Percentiles rank a stretch among this genome's conserved stretches.
Conservation (phyloP, 1,284 basidiomycete species). For the Malassezia slooffiae region DNA sequence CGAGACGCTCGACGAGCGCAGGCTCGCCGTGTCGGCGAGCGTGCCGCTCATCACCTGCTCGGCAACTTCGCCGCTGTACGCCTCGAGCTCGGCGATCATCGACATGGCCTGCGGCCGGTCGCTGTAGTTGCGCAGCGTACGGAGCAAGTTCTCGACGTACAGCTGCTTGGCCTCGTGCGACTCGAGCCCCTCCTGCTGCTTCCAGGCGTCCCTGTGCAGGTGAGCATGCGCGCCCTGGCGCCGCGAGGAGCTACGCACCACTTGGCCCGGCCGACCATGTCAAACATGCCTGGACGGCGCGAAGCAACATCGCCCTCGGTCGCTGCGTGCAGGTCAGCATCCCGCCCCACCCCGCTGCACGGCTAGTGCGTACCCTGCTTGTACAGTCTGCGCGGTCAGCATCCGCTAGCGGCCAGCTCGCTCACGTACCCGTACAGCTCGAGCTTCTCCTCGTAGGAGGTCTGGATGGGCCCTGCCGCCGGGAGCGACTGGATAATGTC, state of each 20-base stretch:
- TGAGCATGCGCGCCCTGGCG: slow-evolving; percentile 1
- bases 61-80: slow-evolving; percentile 61
- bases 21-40: slow-evolving; percentile 17
- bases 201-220: slow-evolving; percentile 76
- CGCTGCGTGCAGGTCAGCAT: slow-evolving; percentile 51
- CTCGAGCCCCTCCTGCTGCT: slow-evolving; percentile 71
- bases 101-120: slow-evolving; percentile 66
- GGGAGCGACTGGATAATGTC: slow-evolving; percentile 81
- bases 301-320: slow-evolving; percentile 74
- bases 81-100: slow-evolving; percentile 70
- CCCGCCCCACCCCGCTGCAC: neutral
- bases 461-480: slow-evolving; percentile 89
- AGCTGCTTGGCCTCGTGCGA: slow-evolving; percentile 71
- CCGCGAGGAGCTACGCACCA: slow-evolving; percentile 56
- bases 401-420: slow-evolving; percentile 1
- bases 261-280: slow-evolving; percentile 86
- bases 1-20: slow-evolving; percentile 11
- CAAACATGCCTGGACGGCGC: slow-evolving; percentile 72
- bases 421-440: slow-evolving; percentile 68
- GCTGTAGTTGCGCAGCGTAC: slow-evolving; percentile 72
- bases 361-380: slow-evolving; percentile 36
- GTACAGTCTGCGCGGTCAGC: slow-evolving; percentile 33
- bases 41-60: slow-evolving; percentile 61
- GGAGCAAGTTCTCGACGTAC: slow-evolving; percentile 72
- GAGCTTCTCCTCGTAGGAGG: slow-evolving; percentile 89